A percentile compares a stretch with the other conserved stretches of the same genome.
phyloP scores from a whole-genome alignment of 305 asterid genomes.

The Solanum hybrid region DNA sequence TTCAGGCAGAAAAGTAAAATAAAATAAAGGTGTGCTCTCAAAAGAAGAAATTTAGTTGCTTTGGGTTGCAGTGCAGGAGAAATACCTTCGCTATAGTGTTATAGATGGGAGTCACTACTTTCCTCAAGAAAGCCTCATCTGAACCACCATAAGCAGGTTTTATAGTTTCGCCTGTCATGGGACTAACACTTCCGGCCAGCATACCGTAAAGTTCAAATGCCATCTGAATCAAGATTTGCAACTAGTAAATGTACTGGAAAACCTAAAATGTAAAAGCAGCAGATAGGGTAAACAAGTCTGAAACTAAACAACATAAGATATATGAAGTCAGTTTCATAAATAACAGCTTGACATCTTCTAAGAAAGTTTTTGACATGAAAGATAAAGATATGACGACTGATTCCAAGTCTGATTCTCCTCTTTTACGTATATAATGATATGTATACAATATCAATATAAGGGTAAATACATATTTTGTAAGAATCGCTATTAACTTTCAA shows the following conservation, averaged over 20 bases:
- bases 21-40: conserved; percentile 3
- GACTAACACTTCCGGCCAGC: conserved; percentile 93
- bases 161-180: conserved; percentile 85
- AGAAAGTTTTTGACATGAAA: not conserved
- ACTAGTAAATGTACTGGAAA: not conserved
- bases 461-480: not conserved
- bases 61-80: not conserved
- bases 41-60: not conserved
- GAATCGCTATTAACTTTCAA: not conserved
- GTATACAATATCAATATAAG: not conserved
- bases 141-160: conserved; percentile 95
- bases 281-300: not conserved
- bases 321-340: not conserved
- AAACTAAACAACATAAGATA: not conserved
- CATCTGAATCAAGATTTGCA: conserved; percentile 42
- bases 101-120: conserved; percentile 86
- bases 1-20: conserved; percentile 13
- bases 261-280: not conserved
- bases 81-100: conserved; percentile 60
- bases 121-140: conserved; percentile 84
- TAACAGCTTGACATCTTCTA: not conserved
- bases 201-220: conserved; percentile 87
- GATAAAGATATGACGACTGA: not conserved
- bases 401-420: not conserved
- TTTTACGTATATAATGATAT: not conserved